Evolutionary conservation across 352 stramenopile species (phyloP).

Genomic region (Globisporangium lucens): DNA sequence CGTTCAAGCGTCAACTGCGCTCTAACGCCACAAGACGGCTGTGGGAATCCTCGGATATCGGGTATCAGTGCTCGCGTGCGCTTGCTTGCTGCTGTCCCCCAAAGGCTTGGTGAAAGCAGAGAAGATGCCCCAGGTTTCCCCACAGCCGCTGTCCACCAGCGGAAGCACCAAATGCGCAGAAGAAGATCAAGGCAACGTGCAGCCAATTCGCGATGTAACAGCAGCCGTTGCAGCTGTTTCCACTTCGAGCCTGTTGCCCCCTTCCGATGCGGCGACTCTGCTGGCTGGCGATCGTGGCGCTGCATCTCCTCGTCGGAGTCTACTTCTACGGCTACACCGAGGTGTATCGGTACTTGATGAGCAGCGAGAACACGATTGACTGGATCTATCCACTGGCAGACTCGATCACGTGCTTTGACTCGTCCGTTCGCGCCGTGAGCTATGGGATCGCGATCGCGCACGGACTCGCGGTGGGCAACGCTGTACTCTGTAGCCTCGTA

Average conservation of each 20-base stretch:
- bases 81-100: neutral
- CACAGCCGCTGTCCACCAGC: no score
- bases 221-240: neutral
- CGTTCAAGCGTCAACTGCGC: no score
- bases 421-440: neutral
- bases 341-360: slow-evolving; percentile 5
- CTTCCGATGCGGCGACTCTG: neutral
- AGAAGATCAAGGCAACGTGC: neutral
- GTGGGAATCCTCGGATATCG: no score
- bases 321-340: slow-evolving; percentile 15
- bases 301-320: neutral
- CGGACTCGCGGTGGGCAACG: slow-evolving; percentile 8
- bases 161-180: neutral
- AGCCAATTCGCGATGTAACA: neutral
- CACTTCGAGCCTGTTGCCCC: neutral
- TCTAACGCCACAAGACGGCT: no score
- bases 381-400: neutral
- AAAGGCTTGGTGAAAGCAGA: neutral
- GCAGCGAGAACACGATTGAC: neutral
- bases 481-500: slow-evolving; percentile 7
- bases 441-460: slow-evolving; percentile 12
- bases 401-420: neutral
- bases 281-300: slow-evolving; percentile 2
- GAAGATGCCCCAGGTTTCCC: neutral
- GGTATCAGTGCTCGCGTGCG: neutral